Evolutionary conservation across 768 basidiomycete genomes (phyloP).

Genomic region (Mycena sanguinolenta): DNA sequence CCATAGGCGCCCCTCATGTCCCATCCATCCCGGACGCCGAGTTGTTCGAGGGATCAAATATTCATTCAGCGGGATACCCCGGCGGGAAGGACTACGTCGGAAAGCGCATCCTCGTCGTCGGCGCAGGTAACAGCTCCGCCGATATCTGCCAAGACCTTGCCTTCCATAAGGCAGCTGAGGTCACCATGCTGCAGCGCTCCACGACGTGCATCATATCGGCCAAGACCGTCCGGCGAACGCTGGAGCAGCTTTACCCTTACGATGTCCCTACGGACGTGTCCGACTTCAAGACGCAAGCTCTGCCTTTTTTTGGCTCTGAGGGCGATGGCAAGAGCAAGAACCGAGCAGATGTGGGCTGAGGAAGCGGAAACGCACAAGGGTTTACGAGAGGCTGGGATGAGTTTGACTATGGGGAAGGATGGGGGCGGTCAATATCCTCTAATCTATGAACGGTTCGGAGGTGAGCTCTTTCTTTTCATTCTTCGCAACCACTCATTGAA

Average conservation of each 20-base stretch:
- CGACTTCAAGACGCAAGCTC: slow-evolving; percentile 38
- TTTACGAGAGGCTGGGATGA: no score
- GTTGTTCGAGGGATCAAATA: slow-evolving; percentile 46
- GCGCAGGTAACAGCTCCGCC: no score
- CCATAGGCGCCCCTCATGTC: slow-evolving; percentile 48
- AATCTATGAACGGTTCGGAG: no score
- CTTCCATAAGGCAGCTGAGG: no score
- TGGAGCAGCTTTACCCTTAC: slow-evolving; percentile 31
- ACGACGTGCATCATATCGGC: slow-evolving; percentile 49
- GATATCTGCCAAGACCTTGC: no score
- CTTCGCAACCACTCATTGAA: no score
- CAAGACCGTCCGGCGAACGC: not conserved
- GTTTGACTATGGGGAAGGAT: slow-evolving; percentile 1
- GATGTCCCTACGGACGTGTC: slow-evolving; percentile 39
- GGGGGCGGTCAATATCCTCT: slow-evolving; percentile 18
- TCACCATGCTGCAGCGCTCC: slow-evolving; percentile 60
- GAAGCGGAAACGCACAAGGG: slow-evolving; percentile 3
- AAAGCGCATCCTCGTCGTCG: no score
- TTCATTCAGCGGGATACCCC: slow-evolving; percentile 48
- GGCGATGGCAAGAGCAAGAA: slow-evolving; percentile 18
- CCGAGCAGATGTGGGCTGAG: slow-evolving; percentile 18
- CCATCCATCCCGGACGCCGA: slow-evolving; percentile 44
- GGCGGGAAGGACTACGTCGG: no score
- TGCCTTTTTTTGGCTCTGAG: slow-evolving; percentile 14
- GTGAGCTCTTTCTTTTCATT: no score